Evolutionary conservation across 345 rosid genomes (phyloP), one percentile per base, ranked within the genome.

Genomic region (Bruguiera gymnorhiza): DNA sequence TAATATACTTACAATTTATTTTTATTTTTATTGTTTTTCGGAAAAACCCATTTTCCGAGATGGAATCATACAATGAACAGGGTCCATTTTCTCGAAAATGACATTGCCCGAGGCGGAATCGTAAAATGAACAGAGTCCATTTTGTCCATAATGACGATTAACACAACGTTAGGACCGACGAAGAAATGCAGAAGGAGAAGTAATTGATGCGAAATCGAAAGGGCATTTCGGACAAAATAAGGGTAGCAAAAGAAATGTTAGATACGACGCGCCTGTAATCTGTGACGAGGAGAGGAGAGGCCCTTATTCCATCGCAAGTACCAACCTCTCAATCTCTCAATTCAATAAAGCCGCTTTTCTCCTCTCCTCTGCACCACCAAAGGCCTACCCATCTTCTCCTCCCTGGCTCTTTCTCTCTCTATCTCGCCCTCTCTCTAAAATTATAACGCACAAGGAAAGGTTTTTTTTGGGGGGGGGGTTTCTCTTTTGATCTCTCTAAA

Each of bases 221-320:
- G 88, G 86, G 56, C 27, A 79, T 53, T 71, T 23, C 1, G 0
- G 90, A 79, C 51, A 86, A 70, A 70, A 51, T 3, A 8, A 4
- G 0, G 55, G 62, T 50, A 66, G 3, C 4, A 68, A 65, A 67
- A 83, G 76, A 81, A 78, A 84, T 74, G 87, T 76, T 77, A 72
- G 92, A 83, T 87, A 87, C 97, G 96, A 87, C 97, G 96, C 93
- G 91, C 89, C 92, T 83, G 88, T 60, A 81, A 43, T 15, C 19
- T 43, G 50, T 39, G 46, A 39, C 46, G 15, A 11, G 10, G 3
- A 43, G 5, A 15, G 4, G 50, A 77, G 93, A 84, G 92, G 86
- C 89, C 88, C 91, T 85, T 86, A 86, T 83, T 86, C 91, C 82
- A 73, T 84, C 83, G 83, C 84, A 83, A 80, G 76, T 81, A 76